Evolutionary conservation across 345 rosid genomes (phyloP), one percentile per base, ranked within the genome.

Genomic region (Balakata baccata): DNA sequence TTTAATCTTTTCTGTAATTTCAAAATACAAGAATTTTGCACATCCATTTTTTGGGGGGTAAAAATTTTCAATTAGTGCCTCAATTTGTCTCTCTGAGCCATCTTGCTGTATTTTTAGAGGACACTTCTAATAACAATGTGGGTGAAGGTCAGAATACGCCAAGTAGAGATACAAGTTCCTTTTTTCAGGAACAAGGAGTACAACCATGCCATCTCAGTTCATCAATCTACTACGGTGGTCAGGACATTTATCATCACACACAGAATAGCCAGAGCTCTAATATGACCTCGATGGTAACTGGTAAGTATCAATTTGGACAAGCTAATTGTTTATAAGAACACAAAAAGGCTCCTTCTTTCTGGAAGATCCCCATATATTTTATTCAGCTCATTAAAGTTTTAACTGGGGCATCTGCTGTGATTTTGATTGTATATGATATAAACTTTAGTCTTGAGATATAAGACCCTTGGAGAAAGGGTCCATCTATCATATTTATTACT

Each of bases 191-290:
- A 1, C 95, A 87, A 76, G 34, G 34, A 29, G 81, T 83, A 13
- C 92, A 88, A 39, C 97, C 97, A 20, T 87, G 90, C 69, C 87
- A 84, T 77, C 81, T 92, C 16, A 87, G 95, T 80, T 92, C 97
- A 41, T 92, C 97, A 3, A 92, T 92, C 82, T 92, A 81, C 74
- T 90, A 92, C 37, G 97, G 97, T 71, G 95, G 97, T 60, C 97
- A 81, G 25, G 97, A 92, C 72, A 75, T 84, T 23, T 90, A 84
- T 74, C 66, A 71, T 74, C 78, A 78, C 50, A 63, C 87, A 59
- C 88, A 84, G 59, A 86, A 72, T 74, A 18, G 75, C 66, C 82
- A 82, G 64, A 74, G 80, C 78, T 78, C 94, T 20, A 84, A 38
- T 63, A 7, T 74, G 60, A 86, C 85, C 84, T 75, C 91, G 34